Base-by-base conservation (phyloP, 2,329 filamentous ascomycete genomes). In the Botrytis aclada region DNA sequence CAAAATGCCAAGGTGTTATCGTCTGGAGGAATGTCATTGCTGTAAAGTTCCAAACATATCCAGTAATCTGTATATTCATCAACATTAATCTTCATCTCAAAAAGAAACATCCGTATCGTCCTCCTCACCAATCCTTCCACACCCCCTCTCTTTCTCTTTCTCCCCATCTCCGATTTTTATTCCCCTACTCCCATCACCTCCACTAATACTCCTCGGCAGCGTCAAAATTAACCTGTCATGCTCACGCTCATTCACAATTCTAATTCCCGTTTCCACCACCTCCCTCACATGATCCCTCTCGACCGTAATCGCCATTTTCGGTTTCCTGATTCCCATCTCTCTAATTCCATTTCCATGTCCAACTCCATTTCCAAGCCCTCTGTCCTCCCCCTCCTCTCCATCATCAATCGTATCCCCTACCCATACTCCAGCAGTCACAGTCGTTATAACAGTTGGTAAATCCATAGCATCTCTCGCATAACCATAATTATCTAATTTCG, bases 261-360 rank as follows among this genome's bases (percentile, higher is more conserved):
- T 69, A 5, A 25, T 69, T 4, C 66, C 66, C 16, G 25, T 45
- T 39, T 69, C 25, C 4, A 70, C 3, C 39, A 70, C 67, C 37
- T 60, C 67, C 29, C 54, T 60, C 39, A 61, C 34, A 34, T 70
- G 51, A 60, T 69, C 66, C n/a, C 66, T 58, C 37, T 60, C 66
- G 3, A 69, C 66, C n/a, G 37, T 60, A n/a, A 69, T 69, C 18
- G 39, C 66, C 16, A 56, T 69, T 43, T 58, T 58, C 12, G 66
- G 66, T 60, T 39, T 41, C 2, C 51, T 32, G 4, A 45, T 45
- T 5, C 32, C 37, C 1, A 0, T 4, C 14, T 25, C 37, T 25
- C 9, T 12, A 61, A 25, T 61, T 16, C 22, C 58, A 25, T 61
- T 39, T 5, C 20, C 58, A 22, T 4, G 34, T 3, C 14, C 12